phyloP scores from a whole-genome alignment of 805 yeast species.

The Isabelozyma gotoi region DNA sequence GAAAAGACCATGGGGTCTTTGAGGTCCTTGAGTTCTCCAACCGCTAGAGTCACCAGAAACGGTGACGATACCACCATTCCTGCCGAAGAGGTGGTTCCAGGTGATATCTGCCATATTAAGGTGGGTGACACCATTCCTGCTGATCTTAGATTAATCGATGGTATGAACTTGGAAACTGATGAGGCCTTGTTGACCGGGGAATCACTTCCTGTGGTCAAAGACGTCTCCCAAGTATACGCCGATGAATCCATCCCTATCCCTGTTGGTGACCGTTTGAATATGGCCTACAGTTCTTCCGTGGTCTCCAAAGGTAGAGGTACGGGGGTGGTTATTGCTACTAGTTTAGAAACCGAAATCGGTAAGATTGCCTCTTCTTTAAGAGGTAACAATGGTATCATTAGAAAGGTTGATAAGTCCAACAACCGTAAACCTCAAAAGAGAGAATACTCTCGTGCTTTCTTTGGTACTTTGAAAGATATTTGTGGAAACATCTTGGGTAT shows the following conservation, averaged over 20 bases:
- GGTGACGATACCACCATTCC: slow-evolving; percentile 35
- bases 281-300: slow-evolving; percentile 35
- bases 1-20: slow-evolving; percentile 52
- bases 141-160: slow-evolving; percentile 34
- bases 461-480: slow-evolving; percentile 41
- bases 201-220: slow-evolving; percentile 34
- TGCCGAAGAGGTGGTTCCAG: slow-evolving; percentile 47
- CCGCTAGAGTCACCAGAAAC: slow-evolving; percentile 45
- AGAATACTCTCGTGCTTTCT: slow-evolving; percentile 33
- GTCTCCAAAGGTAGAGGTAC: slow-evolving; percentile 43
- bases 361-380: slow-evolving; percentile 36
- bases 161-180: slow-evolving; percentile 41
- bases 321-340: slow-evolving; percentile 40
- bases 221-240: slow-evolving; percentile 31
- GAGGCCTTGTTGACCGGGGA: slow-evolving; percentile 46
- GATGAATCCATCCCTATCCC: slow-evolving; percentile 36
- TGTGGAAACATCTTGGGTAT: slow-evolving; percentile 47
- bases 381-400: slow-evolving; percentile 19
- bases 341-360: slow-evolving; percentile 42
- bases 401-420: slow-evolving; percentile 34
- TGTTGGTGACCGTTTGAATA: slow-evolving; percentile 36
- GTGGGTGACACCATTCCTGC: slow-evolving; percentile 48
- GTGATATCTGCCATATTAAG: slow-evolving; percentile 38
- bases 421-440: slow-evolving; percentile 35
- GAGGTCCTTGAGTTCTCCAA: slow-evolving; percentile 45